Conservation (phyloP, 2,329 filamentous ascomycete species). For the Fusarium aywerte region DNA sequence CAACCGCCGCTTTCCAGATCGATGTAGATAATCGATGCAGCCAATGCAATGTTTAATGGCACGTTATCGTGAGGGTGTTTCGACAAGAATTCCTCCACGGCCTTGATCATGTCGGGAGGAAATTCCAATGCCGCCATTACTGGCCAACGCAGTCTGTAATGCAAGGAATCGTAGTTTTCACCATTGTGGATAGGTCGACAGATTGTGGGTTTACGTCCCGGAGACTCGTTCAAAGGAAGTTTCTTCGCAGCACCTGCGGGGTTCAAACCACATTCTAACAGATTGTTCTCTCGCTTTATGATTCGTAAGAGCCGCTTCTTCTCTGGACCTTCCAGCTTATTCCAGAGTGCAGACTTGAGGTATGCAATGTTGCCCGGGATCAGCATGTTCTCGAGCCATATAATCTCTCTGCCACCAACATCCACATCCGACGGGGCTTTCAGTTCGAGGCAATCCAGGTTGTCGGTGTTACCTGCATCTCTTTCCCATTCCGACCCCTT, state of each 20-base stretch:
- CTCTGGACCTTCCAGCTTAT: rapidly evolving
- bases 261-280: not conserved
- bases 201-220: not conserved
- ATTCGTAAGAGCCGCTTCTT: rapidly evolving
- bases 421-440: too few species aligned
- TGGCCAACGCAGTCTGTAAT: not conserved
- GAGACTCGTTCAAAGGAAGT: not conserved
- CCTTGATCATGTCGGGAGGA: not conserved
- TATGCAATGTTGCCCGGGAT: not conserved
- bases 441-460: not conserved
- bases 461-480: not conserved
- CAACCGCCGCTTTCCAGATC: not conserved
- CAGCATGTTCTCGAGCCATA: not conserved
- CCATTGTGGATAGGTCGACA: not conserved
- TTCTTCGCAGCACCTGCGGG: not conserved
- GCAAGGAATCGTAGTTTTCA: not conserved
- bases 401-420: not conserved
- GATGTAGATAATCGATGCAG: not conserved
- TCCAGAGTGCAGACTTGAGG: not conserved
- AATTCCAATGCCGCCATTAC: not conserved
- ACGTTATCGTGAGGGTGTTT: not conserved
- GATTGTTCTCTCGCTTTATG: not conserved
- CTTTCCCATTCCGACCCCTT: not conserved
- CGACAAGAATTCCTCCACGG: rapidly evolving
- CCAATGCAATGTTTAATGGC: not conserved